These are phyloP conservation scores for Ophiostoma angusticollis DNA, from an alignment of 2,329 filamentous ascomycete species.

Conservation along the genomic window DNA sequence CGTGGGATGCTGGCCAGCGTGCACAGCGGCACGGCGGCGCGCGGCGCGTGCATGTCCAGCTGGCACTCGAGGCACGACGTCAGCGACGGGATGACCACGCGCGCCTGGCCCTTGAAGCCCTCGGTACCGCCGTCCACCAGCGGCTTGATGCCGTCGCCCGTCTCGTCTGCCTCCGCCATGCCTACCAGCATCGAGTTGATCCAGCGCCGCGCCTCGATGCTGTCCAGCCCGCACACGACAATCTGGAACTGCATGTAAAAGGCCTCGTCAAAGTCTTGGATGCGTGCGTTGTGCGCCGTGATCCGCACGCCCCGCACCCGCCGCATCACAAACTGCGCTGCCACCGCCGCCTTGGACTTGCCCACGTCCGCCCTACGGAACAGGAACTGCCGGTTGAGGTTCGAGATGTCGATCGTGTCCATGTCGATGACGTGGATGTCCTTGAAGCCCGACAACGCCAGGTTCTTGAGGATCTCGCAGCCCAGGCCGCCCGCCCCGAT, in stretches of 20 bases:
- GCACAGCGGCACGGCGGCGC: slow-evolving; percentile 90
- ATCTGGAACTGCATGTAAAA: slow-evolving; percentile 98
- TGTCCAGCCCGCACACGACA: slow-evolving; percentile 88
- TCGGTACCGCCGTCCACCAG: slow-evolving; percentile 95
- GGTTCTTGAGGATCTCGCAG: slow-evolving; percentile 92
- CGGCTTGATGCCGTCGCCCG: slow-evolving; percentile 79
- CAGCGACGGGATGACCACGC: slow-evolving; percentile 82
- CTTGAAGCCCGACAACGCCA: slow-evolving; percentile 90
- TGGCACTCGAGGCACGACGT: slow-evolving; percentile 98
- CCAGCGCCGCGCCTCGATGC: slow-evolving; percentile 95
- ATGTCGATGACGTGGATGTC: slow-evolving; percentile 99
- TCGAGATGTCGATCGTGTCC: slow-evolving; percentile 98
- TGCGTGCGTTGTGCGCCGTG: slow-evolving; percentile 84
- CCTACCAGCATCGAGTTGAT: slow-evolving; percentile 89
- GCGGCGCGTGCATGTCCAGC: slow-evolving; percentile 95
- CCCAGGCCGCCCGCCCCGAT: slow-evolving; percentile 82
- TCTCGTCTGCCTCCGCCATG: slow-evolving; percentile 52
- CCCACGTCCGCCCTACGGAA: slow-evolving; percentile 89
- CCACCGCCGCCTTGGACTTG: slow-evolving; percentile 84
- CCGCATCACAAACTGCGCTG: slow-evolving; percentile 79
- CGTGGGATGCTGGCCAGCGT: slow-evolving; percentile 93
- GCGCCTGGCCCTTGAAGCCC: slow-evolving; percentile 91
- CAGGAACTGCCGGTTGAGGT: slow-evolving; percentile 93
- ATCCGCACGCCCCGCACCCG: slow-evolving; percentile 85
- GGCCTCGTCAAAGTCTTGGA: slow-evolving; percentile 90